Evolutionary conservation across 2,329 filamentous ascomycete species (phyloP).

Genomic region (Colletotrichum sp.): DNA sequence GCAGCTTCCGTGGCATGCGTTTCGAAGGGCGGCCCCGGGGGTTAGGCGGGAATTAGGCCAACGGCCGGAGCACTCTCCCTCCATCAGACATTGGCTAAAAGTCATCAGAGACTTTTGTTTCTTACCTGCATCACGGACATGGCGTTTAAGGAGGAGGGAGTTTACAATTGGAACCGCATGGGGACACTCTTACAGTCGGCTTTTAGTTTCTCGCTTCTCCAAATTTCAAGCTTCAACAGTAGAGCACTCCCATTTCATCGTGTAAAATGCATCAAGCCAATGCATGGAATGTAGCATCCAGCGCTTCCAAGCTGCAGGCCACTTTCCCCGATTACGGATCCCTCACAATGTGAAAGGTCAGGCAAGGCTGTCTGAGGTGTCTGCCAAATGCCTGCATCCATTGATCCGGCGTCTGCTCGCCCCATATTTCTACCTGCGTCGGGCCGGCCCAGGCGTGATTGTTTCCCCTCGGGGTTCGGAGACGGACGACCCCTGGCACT

Average conservation of each 20-base stretch:
- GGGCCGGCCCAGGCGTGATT: neutral
- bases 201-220: neutral
- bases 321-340: neutral
- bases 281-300: neutral
- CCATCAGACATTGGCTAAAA: neutral
- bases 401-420: neutral
- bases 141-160: neutral
- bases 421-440: neutral
- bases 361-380: neutral
- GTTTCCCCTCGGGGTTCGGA: conserved; percentile 12
- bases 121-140: conserved; percentile 2
- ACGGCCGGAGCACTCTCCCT: neutral
- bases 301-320: neutral
- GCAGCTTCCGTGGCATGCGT: neutral
- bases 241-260: neutral
- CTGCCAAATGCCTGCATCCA: neutral
- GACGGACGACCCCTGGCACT: neutral
- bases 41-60: neutral
- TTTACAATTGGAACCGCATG: neutral
- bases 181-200: neutral
- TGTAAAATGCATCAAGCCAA: neutral
- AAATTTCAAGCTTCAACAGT: neutral
- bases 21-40: neutral
- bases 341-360: neutral
- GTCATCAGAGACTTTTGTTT: neutral